Conservation (phyloP, 2,329 filamentous ascomycete genomes). For the Rutstroemia sp. region DNA sequence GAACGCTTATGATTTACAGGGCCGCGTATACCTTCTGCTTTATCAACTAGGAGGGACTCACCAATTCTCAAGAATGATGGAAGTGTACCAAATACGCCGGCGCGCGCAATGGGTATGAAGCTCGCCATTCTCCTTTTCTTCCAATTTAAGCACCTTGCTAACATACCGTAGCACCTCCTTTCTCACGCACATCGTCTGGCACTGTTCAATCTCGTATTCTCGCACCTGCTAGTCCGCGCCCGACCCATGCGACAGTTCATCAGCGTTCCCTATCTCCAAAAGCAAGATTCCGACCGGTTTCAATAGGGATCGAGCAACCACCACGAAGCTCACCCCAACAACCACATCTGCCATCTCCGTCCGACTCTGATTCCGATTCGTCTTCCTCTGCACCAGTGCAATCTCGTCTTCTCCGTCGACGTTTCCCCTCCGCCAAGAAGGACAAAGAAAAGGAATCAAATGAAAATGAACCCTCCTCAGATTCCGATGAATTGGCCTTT, state of each 20-base stretch:
- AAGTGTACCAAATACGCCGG: conserved; percentile 17
- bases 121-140: not conserved
- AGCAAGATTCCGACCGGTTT: conserved; percentile 16
- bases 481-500: conserved; percentile 29
- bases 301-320: conserved; percentile 6
- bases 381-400: conserved; percentile 20
- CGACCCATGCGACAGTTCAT: conserved; percentile 19
- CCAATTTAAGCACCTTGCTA: not conserved
- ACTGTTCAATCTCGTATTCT: conserved; percentile 27
- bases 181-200: conserved; percentile 27
- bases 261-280: conserved; percentile 24
- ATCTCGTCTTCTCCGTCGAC: conserved; percentile 26
- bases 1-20: conserved; percentile 14
- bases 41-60: conserved; percentile 26
- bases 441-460: conserved; percentile 16
- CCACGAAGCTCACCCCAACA: conserved; percentile 13
- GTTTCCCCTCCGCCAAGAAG: conserved; percentile 22
- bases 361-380: conserved; percentile 20
- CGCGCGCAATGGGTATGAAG: conserved; percentile 18
- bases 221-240: conserved; percentile 22
- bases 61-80: conserved; percentile 20
- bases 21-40: conserved; percentile 23
- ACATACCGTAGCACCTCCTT: conserved; percentile 23
- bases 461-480: conserved; percentile 18
- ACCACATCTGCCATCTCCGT: conserved; percentile 15